Evolutionary conservation across 441 rosid species (phyloP).

Genomic region (Gossypium davidsonii): DNA sequence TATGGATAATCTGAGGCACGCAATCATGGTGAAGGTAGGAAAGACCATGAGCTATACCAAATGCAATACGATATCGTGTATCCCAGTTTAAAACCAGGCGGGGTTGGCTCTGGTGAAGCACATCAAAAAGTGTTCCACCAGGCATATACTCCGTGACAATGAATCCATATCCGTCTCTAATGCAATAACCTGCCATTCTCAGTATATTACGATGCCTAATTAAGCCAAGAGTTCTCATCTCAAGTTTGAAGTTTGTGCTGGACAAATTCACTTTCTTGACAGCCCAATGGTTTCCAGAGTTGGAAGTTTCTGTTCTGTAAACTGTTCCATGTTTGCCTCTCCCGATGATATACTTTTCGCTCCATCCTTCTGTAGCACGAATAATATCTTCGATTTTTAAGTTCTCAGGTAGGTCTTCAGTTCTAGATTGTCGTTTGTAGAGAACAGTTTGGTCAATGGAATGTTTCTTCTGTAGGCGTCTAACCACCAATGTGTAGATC

Average conservation of each 20-base stretch:
- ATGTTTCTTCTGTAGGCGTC: conserved; percentile 14
- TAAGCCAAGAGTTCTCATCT: conserved; percentile 35
- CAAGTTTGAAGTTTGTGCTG: conserved; percentile 25
- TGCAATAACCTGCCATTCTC: conserved; percentile 36
- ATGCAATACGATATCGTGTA: conserved; percentile 30
- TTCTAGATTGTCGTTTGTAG: conserved; percentile 14
- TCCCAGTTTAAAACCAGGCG: conserved; percentile 28
- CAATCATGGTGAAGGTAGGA: conserved; percentile 46
- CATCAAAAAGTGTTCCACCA: conserved; percentile 35
- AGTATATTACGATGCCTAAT: conserved; percentile 40
- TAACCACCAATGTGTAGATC: conserved; percentile 19
- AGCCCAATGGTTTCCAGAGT: conserved; percentile 23
- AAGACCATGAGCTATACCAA: conserved; percentile 43
- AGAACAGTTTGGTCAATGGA: conserved; percentile 19
- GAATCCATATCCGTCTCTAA: conserved; percentile 33
- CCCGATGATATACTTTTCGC: conserved; percentile 38
- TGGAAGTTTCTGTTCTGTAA: conserved; percentile 29
- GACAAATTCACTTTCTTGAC: conserved; percentile 35
- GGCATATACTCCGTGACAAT: conserved; percentile 39
- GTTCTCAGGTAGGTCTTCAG: conserved; percentile 29
- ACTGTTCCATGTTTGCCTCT: conserved; percentile 53
- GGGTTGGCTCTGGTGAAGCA: conserved; percentile 27
- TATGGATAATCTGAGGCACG: conserved; percentile 39
- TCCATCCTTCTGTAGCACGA: conserved; percentile 32
- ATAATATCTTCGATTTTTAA: conserved; percentile 33